Conservation (phyloP, 1,284 basidiomycete species). For the Omphalotus olearius region DNA sequence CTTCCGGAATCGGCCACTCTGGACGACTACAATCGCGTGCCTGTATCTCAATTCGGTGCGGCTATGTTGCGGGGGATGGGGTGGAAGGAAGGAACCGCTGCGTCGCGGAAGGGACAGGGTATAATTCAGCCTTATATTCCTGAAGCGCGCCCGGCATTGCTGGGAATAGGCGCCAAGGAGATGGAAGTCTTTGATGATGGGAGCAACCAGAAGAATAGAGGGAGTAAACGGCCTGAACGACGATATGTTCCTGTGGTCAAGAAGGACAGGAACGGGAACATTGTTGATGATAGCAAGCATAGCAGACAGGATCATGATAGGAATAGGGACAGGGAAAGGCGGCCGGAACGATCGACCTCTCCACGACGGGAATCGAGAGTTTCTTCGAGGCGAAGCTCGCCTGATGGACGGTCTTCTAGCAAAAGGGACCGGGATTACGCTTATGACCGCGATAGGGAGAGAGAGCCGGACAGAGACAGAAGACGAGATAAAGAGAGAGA, state of each 20-base stretch:
- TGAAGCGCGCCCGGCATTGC: constrained; percentile 71
- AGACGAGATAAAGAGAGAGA: constrained; percentile 15
- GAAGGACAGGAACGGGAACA: constrained; percentile 40
- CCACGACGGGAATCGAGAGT: constrained; percentile 22
- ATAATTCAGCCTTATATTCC: constrained; percentile 78
- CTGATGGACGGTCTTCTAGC: constrained; percentile 22
- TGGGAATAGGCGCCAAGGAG: constrained; percentile 92
- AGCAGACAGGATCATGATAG: constrained; percentile 12
- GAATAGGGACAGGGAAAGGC: constrained; percentile 22
- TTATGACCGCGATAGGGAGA: constrained; percentile 25
- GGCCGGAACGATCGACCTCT: constrained; percentile 20
- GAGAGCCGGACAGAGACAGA: constrained; percentile 19
- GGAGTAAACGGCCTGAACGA: constrained; percentile 50
- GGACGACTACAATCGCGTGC: constrained; percentile 88
- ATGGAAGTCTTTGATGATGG: constrained; percentile 65
- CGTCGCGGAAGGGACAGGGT: constrained; percentile 56
- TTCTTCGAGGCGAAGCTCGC: constrained; percentile 28
- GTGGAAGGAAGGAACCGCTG: constrained; percentile 82
- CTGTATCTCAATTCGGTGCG: constrained; percentile 90
- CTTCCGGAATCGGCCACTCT: constrained; percentile 75
- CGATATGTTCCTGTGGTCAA: constrained; percentile 76
- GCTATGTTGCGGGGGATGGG: constrained; percentile 97
- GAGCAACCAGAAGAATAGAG: constrained; percentile 40
- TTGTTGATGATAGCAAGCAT: constrained; percentile 11
- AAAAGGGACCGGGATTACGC: constrained; percentile 25